phyloP scores from a whole-genome alignment of 768 basidiomycete species.

The Boletus subparvulus region DNA sequence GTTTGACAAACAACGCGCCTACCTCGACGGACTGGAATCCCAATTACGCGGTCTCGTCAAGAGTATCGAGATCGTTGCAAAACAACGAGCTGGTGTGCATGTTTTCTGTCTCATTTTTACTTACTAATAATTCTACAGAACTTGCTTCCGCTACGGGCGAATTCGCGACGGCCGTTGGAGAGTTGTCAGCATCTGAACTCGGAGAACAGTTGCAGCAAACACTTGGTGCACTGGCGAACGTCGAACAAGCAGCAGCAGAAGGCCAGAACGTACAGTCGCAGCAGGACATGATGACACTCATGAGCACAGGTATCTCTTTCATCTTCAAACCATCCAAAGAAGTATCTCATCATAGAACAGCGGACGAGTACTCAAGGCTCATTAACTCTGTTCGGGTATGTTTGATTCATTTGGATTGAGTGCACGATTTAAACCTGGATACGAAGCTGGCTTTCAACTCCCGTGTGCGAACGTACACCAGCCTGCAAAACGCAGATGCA shows the following conservation, averaged over 20 bases:
- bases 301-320: conserved; percentile 60
- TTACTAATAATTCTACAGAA: conserved; percentile 42
- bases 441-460: conserved; percentile 81
- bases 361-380: conserved; percentile 92
- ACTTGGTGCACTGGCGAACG: conserved; percentile 67
- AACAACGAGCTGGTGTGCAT: conserved; percentile 68
- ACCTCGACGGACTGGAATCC: conserved; percentile 86
- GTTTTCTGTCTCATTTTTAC: neutral
- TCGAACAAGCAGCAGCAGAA: conserved; percentile 74
- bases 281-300: conserved; percentile 77
- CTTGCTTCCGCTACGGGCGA: conserved; percentile 70
- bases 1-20: conserved; percentile 86
- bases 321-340: neutral
- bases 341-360: conserved; percentile 31
- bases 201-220: conserved; percentile 70
- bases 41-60: conserved; percentile 86
- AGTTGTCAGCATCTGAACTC: conserved; percentile 75
- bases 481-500: conserved; percentile 79
- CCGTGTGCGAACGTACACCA: conserved; percentile 77
- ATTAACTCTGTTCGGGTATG: conserved; percentile 83
- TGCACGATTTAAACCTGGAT: neutral
- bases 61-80: conserved; percentile 82
- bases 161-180: conserved; percentile 69
- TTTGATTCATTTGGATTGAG: conserved; percentile 7
- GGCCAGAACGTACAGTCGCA: conserved; percentile 72